Evolutionary conservation across 1,284 basidiomycete species (phyloP), one percentile per base, ranked within the genome.

Genomic region (Rugosomyces carneus): DNA sequence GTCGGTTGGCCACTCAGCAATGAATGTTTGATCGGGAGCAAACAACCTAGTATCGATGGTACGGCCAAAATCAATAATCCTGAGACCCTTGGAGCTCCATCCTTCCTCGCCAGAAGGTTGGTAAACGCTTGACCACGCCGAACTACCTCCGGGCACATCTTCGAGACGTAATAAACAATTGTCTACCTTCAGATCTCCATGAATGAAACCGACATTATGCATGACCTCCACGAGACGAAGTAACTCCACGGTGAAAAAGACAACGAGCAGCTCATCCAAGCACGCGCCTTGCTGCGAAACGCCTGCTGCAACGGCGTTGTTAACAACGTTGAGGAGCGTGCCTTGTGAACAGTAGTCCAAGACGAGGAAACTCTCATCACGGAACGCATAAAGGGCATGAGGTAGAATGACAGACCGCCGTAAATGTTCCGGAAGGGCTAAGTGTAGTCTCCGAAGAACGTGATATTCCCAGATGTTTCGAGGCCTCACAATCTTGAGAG

Each of bases 111-210:
- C 94, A 0, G 74, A 69, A 1, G 84, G 78, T 38, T 82, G 73
- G 67, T 98, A 99, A 18, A 73, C 66, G 44, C 78, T 70, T 1
- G 81, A 76, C 88, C 95, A 94, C 0, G 77, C 72, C 2, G 80
- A 70, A 0, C 74, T 66, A 1, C 81, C 83, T 13, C 81, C 83
- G 0, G 86, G 82, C 2, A 89, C 79, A 42, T 91, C 84, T 55
- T 93, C 89, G 21, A 99, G 74, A 3, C 96, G 82, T 6, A 99
- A 72, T 10, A 99, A 76, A 62, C 94, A 97, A 67, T 99, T 99
- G 71, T 99, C 96, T 61, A 98, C 97, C 75, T 99, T 99, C 57
- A 99, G 76, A 68, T 99, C 96, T 35, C 96, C 95, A 59, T 99
- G 96, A 55, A 99, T 88, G 68, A 98, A 87, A 13, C 89, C 87